Percentiles rank a stretch among this genome's conserved stretches.
Evolutionary conservation across 164 flowering plant genomes (phyloP).

Genomic region (Vitis rupestris): DNA sequence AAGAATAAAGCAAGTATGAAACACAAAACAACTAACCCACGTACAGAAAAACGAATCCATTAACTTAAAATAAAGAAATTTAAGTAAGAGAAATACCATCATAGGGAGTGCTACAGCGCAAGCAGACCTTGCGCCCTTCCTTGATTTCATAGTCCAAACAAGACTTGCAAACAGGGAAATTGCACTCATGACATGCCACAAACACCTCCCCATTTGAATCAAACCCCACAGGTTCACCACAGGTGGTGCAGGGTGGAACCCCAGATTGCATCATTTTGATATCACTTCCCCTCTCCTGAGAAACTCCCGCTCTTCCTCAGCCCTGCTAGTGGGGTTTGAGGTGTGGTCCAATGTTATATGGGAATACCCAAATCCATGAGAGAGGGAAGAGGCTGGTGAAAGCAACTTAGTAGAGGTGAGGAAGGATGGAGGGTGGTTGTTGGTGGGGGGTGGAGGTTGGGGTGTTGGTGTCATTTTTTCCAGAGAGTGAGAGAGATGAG

Average conservation of each 20-base stretch:
- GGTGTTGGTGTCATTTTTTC: conserved; percentile 46
- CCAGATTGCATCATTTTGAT: conserved; percentile 72
- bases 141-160: conserved; percentile 71
- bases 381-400: conserved; percentile 13
- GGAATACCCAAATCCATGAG: conserved; percentile 10
- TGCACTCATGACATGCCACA: conserved; percentile 85
- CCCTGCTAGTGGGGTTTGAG: not conserved
- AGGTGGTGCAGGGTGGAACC: conserved; percentile 65
- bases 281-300: not conserved
- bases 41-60: too few relatives aligned
- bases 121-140: conserved; percentile 70
- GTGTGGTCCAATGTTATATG: not conserved
- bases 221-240: conserved; percentile 71
- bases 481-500: conserved; percentile 37
- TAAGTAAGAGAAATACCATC: not conserved
- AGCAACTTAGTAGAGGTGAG: conserved; percentile 32
- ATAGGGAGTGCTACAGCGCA: conserved; percentile 65
- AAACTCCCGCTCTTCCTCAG: not conserved
- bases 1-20: too few relatives aligned
- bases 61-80: too few relatives aligned
- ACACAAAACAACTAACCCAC: too few relatives aligned
- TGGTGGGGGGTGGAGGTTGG: conserved; percentile 52
- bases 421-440: conserved; percentile 19
- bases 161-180: conserved; percentile 62
- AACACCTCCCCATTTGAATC: conserved; percentile 65